Conservation (phyloP, 345 rosid species). For the Gossypium longicalyx region DNA sequence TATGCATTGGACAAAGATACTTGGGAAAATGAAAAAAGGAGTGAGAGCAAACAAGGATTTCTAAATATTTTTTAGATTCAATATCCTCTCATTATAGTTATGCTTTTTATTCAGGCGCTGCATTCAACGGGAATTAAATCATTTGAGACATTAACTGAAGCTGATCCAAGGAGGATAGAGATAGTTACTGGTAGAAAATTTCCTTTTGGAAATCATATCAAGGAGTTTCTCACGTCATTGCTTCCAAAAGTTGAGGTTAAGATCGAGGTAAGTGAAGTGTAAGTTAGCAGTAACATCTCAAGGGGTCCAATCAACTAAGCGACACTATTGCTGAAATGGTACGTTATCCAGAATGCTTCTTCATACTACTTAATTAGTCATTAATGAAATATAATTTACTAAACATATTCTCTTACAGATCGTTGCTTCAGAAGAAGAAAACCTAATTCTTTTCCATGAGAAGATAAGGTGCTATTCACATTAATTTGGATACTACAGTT, state of each 20-base stretch:
- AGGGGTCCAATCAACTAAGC: conserved; percentile 51
- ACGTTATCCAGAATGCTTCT: conserved; percentile 20
- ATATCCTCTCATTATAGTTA: neutral
- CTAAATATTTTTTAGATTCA: neutral
- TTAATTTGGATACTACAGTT: conserved; percentile 6
- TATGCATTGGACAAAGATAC: neutral
- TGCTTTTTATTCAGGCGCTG: conserved; percentile 54
- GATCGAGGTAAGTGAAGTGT: conserved; percentile 54
- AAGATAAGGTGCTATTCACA: conserved; percentile 64
- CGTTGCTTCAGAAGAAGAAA: conserved; percentile 88
- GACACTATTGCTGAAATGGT: conserved; percentile 95
- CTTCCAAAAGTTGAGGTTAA: conserved; percentile 74
- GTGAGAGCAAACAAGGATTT: neutral
- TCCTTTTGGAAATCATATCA: conserved; percentile 95
- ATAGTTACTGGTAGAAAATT: conserved; percentile 83
- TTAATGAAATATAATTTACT: conserved; percentile 16
- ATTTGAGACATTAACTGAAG: conserved; percentile 77
- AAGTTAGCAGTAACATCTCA: conserved; percentile 61
- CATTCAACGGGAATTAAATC: conserved; percentile 81
- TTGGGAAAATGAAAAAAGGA: neutral
- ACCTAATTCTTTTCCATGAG: conserved; percentile 73
- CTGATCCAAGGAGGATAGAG: conserved; percentile 93
- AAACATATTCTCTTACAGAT: conserved; percentile 49
- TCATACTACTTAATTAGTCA: neutral
- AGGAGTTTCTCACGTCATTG: conserved; percentile 74